Percentiles rank a stretch among this genome's conserved stretches.
Evolutionary conservation across 441 rosid genomes (phyloP).

Genomic region (Euphorbia celastroides): DNA sequence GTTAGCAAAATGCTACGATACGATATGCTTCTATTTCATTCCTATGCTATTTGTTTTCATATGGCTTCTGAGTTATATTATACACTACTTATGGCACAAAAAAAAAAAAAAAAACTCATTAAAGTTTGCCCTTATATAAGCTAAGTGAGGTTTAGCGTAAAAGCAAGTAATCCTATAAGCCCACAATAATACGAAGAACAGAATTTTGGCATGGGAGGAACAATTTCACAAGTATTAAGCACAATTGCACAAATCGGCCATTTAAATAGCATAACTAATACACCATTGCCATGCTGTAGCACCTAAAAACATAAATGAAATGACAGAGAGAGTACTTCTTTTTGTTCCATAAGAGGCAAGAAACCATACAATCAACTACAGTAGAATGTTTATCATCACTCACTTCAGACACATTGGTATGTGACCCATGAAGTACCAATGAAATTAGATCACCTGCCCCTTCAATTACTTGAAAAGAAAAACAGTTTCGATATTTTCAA

Average conservation of each 20-base stretch:
- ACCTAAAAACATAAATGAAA: neutral
- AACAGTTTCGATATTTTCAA: neutral
- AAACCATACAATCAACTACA: neutral
- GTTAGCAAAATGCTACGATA: neutral
- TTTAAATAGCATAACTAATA: neutral
- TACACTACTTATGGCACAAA: neutral
- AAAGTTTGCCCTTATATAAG: neutral
- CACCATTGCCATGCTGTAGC: neutral
- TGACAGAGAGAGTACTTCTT: neutral
- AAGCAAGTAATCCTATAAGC: neutral
- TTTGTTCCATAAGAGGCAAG: neutral
- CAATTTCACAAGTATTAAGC: neutral
- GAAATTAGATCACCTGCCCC: neutral
- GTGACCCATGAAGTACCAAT: neutral
- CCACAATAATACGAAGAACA: neutral
- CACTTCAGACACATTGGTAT: slow-evolving; percentile 10
- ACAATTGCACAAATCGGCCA: neutral
- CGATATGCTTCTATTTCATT: neutral
- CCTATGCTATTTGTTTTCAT: neutral
- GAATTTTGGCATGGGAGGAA: neutral
- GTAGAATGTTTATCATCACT: neutral
- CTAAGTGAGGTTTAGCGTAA: neutral
- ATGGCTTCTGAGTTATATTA: neutral
- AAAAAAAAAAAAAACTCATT: no score
- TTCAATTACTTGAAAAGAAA: neutral